Conservation (phyloP, 2,329 filamentous ascomycete genomes). For the Fusarium piperis region DNA sequence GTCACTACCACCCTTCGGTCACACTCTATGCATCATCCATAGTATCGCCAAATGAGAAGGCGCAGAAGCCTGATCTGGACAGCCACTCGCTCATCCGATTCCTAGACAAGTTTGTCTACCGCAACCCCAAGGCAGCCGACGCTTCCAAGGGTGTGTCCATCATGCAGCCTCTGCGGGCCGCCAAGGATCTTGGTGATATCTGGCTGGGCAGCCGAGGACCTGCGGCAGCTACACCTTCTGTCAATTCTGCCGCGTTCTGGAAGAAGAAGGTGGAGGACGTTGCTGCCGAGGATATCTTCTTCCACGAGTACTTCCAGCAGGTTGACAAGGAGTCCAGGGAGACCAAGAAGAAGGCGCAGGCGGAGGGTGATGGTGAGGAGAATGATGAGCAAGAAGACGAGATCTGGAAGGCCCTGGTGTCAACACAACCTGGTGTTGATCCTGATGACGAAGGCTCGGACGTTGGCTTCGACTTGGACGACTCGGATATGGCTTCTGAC, state of each 20-base stretch:
- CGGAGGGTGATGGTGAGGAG: slow-evolving; percentile 52
- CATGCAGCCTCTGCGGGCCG: slow-evolving; percentile 85
- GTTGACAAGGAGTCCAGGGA: slow-evolving; percentile 70
- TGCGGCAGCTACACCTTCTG: slow-evolving; percentile 50
- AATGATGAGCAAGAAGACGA: slow-evolving; percentile 77
- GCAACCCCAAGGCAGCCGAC: slow-evolving; percentile 81
- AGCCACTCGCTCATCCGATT: slow-evolving; percentile 94
- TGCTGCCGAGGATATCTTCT: slow-evolving; percentile 93
- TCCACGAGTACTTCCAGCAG: slow-evolving; percentile 94
- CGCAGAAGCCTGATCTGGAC: slow-evolving; percentile 88
- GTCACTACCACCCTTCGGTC: slow-evolving; percentile 94
- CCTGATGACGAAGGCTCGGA: slow-evolving; percentile 60
- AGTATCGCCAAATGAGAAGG: slow-evolving; percentile 73
- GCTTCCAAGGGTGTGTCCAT: slow-evolving; percentile 83
- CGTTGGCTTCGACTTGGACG: slow-evolving; percentile 61
- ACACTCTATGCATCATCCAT: slow-evolving; percentile 81
- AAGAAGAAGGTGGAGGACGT: slow-evolving; percentile 89
- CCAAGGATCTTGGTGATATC: slow-evolving; percentile 63
- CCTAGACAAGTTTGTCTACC: slow-evolving; percentile 98
- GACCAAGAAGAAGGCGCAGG: slow-evolving; percentile 62
- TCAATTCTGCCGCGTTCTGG: slow-evolving; percentile 94
- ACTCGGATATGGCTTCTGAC: slow-evolving; percentile 59
- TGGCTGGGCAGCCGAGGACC: slow-evolving; percentile 63
- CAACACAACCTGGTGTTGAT: slow-evolving; percentile 75
- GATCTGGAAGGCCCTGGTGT: slow-evolving; percentile 91